Evolutionary conservation across 495 filamentous ascomycete genomes (phyloP).

Genomic region (Neurospora sp.): DNA sequence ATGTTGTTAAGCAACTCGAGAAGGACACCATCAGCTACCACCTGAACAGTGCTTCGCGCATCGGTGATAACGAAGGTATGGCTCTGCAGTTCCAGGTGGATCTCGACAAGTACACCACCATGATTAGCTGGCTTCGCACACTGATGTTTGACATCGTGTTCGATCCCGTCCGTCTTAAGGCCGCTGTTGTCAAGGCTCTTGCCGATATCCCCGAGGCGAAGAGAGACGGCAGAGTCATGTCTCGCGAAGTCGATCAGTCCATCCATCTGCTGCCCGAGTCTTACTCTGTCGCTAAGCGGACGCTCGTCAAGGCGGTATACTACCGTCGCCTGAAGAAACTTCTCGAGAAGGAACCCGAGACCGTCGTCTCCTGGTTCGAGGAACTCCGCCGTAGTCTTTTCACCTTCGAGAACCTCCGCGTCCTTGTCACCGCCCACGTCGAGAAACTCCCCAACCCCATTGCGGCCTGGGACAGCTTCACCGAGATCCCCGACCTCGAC

Average conservation of each 20-base stretch:
- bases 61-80: conserved; percentile 73
- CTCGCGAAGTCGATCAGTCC: conserved; percentile 65
- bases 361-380: conserved; percentile 65
- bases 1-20: conserved; percentile 82
- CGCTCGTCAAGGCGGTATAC: conserved; percentile 80
- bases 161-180: conserved; percentile 66
- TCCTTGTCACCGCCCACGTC: conserved; percentile 75
- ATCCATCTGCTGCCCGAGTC: conserved; percentile 66
- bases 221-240: conserved; percentile 74
- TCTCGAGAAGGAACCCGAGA: conserved; percentile 59
- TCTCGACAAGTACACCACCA: conserved; percentile 71
- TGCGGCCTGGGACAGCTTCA: conserved; percentile 67
- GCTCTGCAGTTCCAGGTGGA: conserved; percentile 77
- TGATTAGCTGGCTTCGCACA: conserved; percentile 78
- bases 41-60: conserved; percentile 51
- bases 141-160: conserved; percentile 83
- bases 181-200: conserved; percentile 76
- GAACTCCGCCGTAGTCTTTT: conserved; percentile 63
- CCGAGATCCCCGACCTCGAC: conserved; percentile 30
- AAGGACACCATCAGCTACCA: conserved; percentile 78
- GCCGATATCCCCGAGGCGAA: conserved; percentile 92
- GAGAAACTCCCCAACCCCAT: conserved; percentile 68
- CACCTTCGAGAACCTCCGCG: conserved; percentile 71
- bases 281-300: conserved; percentile 63
- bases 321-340: conserved; percentile 73